Base-by-base conservation (phyloP, 257 asterid species). In the Solanum tarapatanum region DNA sequence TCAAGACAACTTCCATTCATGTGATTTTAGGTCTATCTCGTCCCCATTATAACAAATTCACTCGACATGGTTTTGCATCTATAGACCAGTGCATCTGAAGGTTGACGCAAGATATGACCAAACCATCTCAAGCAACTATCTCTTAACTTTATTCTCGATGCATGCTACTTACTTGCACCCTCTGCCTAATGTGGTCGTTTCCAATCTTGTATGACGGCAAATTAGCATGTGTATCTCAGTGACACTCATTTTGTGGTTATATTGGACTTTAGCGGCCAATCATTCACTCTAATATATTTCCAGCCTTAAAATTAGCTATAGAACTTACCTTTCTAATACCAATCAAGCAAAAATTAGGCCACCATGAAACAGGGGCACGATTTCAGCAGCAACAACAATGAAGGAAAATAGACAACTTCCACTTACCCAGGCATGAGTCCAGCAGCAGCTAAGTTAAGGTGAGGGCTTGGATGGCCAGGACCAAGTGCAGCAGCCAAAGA, bases 401-500 rank as follows among this genome's bases (percentile, higher is more conserved):
- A 79, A 79, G 66, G 26, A 43, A 79, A 79, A 79, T 79, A 79
- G 66, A 79, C 64, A 24, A 43, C 39, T 79, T 79, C 84, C 62
- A 79, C 84, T 79, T 79, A 79, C 84, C 84, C 99, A 4, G 98
- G 98, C 45, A 97, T 92, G 87, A 97, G 89, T 41, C 99, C 99
- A 90, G 95, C 99, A 24, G 98, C 98, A 62, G 82, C 91, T 87
- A 97, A 98, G 90, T 95, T 94, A 87, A 97, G 89, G 91, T 95
- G 94, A 8, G 97, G 97, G 87, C 91, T 94, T 17, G 99, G 99
- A 82, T 96, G 96, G 89, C 99, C 96, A 58, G 99, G 99, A 74
- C 99, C 99, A 87, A 97, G 98, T 87, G 98, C 94, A 64, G 99
- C 99, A 86, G 99, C 99, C 75, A 96, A 91, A 55, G 98, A 96